Conservation (phyloP, 805 yeast species). For the Ogataea methylovora region DNA sequence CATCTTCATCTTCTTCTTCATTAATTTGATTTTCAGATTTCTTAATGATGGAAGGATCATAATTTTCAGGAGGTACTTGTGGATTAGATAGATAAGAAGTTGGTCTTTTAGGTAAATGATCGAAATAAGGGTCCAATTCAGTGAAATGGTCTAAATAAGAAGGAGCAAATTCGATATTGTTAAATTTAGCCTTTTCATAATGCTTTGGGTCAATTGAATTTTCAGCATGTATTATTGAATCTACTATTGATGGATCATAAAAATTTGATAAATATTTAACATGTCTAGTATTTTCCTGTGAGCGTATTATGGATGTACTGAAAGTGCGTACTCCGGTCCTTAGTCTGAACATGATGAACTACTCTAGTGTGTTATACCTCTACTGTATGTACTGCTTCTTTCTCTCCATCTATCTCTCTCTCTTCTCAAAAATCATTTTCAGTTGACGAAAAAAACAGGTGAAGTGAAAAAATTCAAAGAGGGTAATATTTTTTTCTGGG, state of each 20-base stretch:
- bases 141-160: constrained; percentile 65
- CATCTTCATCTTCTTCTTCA: constrained; percentile 7
- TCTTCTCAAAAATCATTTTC: too few relatives aligned
- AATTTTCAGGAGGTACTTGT: not conserved
- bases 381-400: too few relatives aligned
- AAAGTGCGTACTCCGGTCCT: too few relatives aligned
- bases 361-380: too few relatives aligned
- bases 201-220: constrained; percentile 60
- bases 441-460: too few relatives aligned
- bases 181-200: constrained; percentile 36
- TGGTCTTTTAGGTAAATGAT: constrained; percentile 31
- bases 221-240: constrained; percentile 79
- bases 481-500: too few relatives aligned
- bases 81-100: constrained; percentile 11
- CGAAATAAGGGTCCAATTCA: constrained; percentile 70
- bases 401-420: too few relatives aligned
- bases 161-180: constrained; percentile 56
- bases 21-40: not conserved
- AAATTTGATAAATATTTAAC: constrained; percentile 57
- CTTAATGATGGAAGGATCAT: not conserved
- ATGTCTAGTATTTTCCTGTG: too few relatives aligned
- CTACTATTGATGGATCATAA: constrained; percentile 75
- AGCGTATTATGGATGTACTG: too few relatives aligned
- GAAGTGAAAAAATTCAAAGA: too few relatives aligned
- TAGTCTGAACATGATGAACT: too few relatives aligned